Base-by-base conservation (phyloP, 176 grass and related monocot genomes). In the Rhynchospora pubera region DNA sequence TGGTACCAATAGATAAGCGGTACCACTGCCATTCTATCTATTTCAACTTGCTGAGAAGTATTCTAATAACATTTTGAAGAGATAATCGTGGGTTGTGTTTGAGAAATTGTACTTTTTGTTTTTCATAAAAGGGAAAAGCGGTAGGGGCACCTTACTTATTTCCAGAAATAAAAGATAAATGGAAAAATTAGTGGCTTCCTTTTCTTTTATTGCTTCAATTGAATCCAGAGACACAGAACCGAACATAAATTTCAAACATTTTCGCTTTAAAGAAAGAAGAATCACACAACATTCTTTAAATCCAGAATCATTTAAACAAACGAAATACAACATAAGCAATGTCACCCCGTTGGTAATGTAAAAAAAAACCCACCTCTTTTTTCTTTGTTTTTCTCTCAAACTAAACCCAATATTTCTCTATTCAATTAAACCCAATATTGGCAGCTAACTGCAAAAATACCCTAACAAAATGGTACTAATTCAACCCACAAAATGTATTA, bases 201-300 rank as follows among this genome's bases (percentile, higher is more conserved):
- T 75, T 48, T 45, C 42, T 68, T 68, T 52, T 74, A 52, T 75
- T 75, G 22, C 71, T 75, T 74, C 28, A 28, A 53, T 52, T 30
- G 12, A 52, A 61, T 13, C n/a, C n/a, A n/a, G n/a, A n/a, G 6
- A 13, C 63, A 16, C 46, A 74, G 70, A 3, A 74, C 46, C 10
- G 10, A 52, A 10, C 46, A 26, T 28, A 51, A 52, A 21, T 73
- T 7, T 23, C 4, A 74, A 23, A 24, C 48, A 73, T 5, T 0
- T 6, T 50, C 9, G 6, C 16, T 57, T 22, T 61, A 22, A 22
- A 61, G 19, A 14, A 51, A 22, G 51, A 24, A 26, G 11, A 26
- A 75, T 26, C 47, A 71, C 15, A 22, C 42, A 11, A 53, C 12
- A 66, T 66, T 28, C 48, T 51, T 51, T 7, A 51, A 51, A 51